Percentiles rank a stretch among this genome's conserved stretches.
Evolutionary conservation across 2,329 filamentous ascomycete species (phyloP).

Genomic region (Talaromyces marneffei): DNA sequence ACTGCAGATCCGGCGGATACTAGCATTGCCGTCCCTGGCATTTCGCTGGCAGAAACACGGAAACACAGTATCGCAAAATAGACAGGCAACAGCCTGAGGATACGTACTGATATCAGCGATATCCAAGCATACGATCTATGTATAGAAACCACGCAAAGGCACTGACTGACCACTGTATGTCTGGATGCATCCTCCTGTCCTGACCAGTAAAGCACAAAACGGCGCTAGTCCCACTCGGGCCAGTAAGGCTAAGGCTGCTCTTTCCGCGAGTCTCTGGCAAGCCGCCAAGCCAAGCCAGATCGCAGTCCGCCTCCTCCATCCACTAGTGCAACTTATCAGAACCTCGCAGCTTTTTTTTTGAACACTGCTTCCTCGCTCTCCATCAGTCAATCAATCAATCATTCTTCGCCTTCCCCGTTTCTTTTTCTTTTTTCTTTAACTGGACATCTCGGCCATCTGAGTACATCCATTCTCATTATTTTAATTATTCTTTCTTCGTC

Average conservation of each 20-base stretch:
- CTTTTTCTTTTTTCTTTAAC: conserved; percentile 22
- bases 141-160: no score
- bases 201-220: no score
- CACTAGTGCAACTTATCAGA: conserved; percentile 10
- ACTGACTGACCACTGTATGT: no score
- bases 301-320: conserved; percentile 4
- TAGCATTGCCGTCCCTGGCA: not conserved
- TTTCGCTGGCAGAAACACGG: not conserved
- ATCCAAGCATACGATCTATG: no score
- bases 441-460: conserved; percentile 15
- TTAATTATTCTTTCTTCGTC: conserved; percentile 7
- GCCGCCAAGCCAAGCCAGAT: conserved; percentile 10
- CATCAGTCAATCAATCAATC: conserved; percentile 1
- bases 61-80: not conserved
- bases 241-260: not conserved
- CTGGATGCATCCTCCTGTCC: no score
- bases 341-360: conserved; percentile 13
- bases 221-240: not conserved
- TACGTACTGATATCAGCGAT: no score
- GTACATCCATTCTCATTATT: conserved; percentile 4
- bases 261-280: not conserved
- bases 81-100: not conserved
- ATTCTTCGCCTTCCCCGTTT: not conserved
- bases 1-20: conserved; percentile 5
- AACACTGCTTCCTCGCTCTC: not conserved